Conservation (phyloP, 768 basidiomycete species). For the Trametes coccinea region DNA sequence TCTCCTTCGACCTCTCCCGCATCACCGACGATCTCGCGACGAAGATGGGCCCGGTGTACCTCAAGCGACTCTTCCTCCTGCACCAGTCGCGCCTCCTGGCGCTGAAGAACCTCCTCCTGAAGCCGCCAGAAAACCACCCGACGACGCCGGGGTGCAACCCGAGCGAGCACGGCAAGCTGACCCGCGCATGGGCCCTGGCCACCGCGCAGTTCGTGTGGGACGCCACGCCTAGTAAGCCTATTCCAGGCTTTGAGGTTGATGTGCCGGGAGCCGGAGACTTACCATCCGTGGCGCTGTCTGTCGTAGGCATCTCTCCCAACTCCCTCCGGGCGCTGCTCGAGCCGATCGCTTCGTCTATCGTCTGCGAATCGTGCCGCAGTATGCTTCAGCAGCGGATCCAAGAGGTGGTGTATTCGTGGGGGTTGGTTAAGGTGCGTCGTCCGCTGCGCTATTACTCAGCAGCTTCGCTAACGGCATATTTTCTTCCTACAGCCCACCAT, state of each 20-base stretch:
- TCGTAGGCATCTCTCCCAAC: conserved; percentile 63
- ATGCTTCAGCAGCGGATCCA: conserved; percentile 63
- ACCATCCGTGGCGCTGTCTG: background rate
- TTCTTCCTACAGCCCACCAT: background rate
- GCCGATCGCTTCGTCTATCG: conserved; percentile 64
- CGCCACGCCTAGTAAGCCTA: conserved; percentile 26
- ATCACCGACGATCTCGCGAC: conserved; percentile 42
- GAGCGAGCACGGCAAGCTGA: conserved; percentile 25
- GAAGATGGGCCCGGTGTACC: conserved; percentile 43
- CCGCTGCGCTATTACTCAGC: background rate
- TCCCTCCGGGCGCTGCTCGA: conserved; percentile 67
- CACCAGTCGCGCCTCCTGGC: conserved; percentile 38
- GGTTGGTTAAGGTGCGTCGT: conserved; percentile 60
- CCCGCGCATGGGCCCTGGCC: conserved; percentile 34
- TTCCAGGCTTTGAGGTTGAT: background rate
- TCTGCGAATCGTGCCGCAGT: conserved; percentile 62
- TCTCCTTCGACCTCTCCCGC: conserved; percentile 35
- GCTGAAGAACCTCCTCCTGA: conserved; percentile 34
- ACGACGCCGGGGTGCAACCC: conserved; percentile 23
- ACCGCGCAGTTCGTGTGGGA: conserved; percentile 34
- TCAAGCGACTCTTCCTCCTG: conserved; percentile 43
- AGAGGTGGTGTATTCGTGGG: conserved; percentile 68
- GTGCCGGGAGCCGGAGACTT: background rate
- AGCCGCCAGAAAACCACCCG: conserved; percentile 31
- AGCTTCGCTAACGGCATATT: background rate